phyloP scores from a whole-genome alignment of 495 filamentous ascomycete species.

The Neurospora tetraspora region DNA sequence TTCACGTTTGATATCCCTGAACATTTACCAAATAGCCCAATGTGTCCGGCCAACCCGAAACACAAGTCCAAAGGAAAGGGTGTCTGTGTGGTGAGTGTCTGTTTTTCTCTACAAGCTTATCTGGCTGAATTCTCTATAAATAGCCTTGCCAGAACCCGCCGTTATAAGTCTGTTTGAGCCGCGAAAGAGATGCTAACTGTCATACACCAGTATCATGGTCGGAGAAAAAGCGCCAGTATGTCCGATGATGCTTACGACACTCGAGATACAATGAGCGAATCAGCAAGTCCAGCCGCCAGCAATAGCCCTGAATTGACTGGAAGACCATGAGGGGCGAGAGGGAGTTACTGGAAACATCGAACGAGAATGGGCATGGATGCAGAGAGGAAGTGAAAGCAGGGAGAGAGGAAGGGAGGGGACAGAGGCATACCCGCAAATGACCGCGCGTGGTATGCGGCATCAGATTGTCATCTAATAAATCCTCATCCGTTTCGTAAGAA shows the following conservation, averaged over 20 bases:
- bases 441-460: neutral
- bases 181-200: neutral
- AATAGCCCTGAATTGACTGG: neutral
- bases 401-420: neutral
- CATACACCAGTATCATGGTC: neutral
- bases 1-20: constrained; percentile 53
- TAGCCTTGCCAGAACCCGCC: neutral
- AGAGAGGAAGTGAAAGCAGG: neutral
- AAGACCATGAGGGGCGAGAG: neutral
- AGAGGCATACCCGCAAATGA: neutral
- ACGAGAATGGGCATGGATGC: neutral
- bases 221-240: neutral
- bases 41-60: constrained; percentile 51
- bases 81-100: constrained; percentile 38
- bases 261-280: neutral
- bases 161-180: neutral
- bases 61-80: constrained; percentile 42
- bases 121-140: neutral
- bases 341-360: neutral
- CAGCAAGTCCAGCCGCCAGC: neutral
- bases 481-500: neutral
- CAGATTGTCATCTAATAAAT: neutral
- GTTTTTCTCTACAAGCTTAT: neutral
- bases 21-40: constrained; percentile 51
- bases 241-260: neutral